These are phyloP conservation scores for Lycium ferocissimum DNA, from an alignment of 257 asterid species.

Conservation along the genomic window DNA sequence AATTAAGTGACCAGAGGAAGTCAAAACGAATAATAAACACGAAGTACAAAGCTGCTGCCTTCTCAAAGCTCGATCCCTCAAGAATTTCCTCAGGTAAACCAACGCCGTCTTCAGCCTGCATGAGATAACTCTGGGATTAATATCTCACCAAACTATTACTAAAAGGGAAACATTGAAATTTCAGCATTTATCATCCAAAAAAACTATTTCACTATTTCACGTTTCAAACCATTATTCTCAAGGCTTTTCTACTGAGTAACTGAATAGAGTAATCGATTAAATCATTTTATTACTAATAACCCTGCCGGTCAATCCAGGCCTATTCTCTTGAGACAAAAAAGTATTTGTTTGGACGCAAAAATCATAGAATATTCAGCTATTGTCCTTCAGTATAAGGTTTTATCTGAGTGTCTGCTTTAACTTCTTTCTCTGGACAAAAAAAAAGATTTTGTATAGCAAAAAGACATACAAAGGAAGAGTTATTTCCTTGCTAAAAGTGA, in stretches of 20 bases:
- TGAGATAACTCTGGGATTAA: slow-evolving; percentile 21
- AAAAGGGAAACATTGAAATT: slow-evolving; percentile 7
- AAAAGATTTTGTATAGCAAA: background rate
- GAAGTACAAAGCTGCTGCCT: slow-evolving; percentile 46
- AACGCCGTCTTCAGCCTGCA: background rate
- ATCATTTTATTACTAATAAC: background rate
- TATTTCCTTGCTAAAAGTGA: background rate
- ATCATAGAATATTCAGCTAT: background rate
- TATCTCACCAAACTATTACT: background rate
- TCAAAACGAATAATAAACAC: slow-evolving; percentile 71
- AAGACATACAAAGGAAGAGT: background rate
- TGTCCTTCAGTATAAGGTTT: background rate
- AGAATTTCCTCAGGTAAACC: no score
- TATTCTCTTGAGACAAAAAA: background rate
- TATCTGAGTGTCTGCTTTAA: background rate
- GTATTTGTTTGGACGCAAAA: background rate
- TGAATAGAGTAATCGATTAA: background rate
- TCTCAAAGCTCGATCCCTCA: no score
- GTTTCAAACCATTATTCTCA: background rate
- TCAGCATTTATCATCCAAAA: slow-evolving; percentile 26
- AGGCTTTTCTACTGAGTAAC: background rate
- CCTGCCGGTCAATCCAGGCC: background rate
- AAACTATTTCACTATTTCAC: background rate
- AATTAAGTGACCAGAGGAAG: slow-evolving; percentile 80
- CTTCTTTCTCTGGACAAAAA: background rate